A percentile compares a stretch with the other conserved stretches of the same genome.
These are phyloP conservation scores for Boeremia exigua DNA, from an alignment of 2,329 filamentous ascomycete genomes.

Conservation along the genomic window DNA sequence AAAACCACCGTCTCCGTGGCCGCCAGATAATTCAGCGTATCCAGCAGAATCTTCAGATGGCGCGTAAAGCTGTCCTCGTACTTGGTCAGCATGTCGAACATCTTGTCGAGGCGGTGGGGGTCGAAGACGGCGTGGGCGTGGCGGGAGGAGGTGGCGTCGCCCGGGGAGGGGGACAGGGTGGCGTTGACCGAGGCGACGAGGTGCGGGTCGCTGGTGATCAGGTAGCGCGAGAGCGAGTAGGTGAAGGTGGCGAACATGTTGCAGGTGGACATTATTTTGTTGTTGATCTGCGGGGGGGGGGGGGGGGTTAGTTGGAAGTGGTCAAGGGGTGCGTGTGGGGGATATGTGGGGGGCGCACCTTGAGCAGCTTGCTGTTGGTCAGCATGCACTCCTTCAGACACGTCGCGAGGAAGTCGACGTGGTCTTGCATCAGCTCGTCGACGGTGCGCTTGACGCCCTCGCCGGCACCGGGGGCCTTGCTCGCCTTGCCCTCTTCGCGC, in stretches of 20 bases:
- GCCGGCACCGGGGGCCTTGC: conserved; percentile 41
- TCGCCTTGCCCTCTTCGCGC: conserved; percentile 57
- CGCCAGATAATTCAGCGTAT: conserved; percentile 95
- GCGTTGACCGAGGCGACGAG: conserved; percentile 64
- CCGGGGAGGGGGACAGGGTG: conserved; percentile 7
- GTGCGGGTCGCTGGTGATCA: conserved; percentile 83
- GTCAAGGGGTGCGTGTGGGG: neutral
- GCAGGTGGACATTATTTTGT: conserved; percentile 95
- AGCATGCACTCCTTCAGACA: conserved; percentile 99
- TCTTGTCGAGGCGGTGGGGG: conserved; percentile 69
- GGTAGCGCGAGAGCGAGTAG: conserved; percentile 80
- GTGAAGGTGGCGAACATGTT: conserved; percentile 93
- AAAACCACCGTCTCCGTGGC: conserved; percentile 96
- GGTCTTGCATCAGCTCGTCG: conserved; percentile 97
- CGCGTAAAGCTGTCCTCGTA: conserved; percentile 93
- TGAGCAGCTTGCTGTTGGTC: conserved; percentile 91
- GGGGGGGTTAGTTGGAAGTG: conserved; percentile 8
- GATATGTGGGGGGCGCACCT: conserved; percentile 63
- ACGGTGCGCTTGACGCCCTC: conserved; percentile 74
- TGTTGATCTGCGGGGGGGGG: conserved; percentile 96
- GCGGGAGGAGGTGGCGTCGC: conserved; percentile 11
- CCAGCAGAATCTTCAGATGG: conserved; percentile 90
- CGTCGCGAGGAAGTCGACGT: conserved; percentile 96
- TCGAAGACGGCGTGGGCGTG: conserved; percentile 57
- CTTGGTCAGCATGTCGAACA: conserved; percentile 86